Evolutionary conservation across 148 eudicot genomes (phyloP).

Genomic region (Rhododendron henanense): DNA sequence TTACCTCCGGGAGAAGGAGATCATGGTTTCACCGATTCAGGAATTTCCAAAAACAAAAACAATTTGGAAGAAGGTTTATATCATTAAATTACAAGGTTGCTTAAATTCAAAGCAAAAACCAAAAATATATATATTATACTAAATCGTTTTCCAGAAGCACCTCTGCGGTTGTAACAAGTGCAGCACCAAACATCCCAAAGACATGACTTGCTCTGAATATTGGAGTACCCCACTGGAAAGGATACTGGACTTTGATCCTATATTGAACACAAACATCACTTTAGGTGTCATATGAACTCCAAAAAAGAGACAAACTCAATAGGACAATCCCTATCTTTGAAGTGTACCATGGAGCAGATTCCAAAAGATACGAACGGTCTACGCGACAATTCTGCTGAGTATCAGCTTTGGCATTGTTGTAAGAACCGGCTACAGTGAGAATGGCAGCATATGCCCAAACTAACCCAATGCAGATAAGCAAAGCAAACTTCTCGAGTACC

Average conservation of each 20-base stretch:
- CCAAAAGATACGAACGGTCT: constrained; percentile 60
- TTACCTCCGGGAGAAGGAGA: not conserved
- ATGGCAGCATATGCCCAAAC: constrained; percentile 93
- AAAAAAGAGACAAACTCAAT: not conserved
- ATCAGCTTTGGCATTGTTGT: constrained; percentile 44
- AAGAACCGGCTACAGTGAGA: constrained; percentile 82
- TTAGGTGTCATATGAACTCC: not conserved
- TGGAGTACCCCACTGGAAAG: constrained; percentile 93
- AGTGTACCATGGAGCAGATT: constrained; percentile 86
- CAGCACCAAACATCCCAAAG: constrained; percentile 98
- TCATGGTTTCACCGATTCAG: not conserved
- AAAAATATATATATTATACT: not conserved
- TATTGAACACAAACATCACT: constrained; percentile 6
- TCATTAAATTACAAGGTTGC: not conserved
- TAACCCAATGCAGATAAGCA: constrained; percentile 69
- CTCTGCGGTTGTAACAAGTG: constrained; percentile 91
- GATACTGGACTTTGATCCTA: constrained; percentile 86
- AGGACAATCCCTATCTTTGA: not conserved
- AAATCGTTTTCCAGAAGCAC: constrained; percentile 22
- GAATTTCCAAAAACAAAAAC: not conserved
- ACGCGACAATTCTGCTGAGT: constrained; percentile 73
- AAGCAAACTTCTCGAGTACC: constrained; percentile 69
- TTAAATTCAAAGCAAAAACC: not conserved
- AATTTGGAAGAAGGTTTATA: not conserved
- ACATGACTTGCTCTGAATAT: constrained; percentile 91